Evolutionary conservation across 129 eudicot genomes (phyloP), one percentile per base, ranked within the genome.

Genomic region (Arctium minus): DNA sequence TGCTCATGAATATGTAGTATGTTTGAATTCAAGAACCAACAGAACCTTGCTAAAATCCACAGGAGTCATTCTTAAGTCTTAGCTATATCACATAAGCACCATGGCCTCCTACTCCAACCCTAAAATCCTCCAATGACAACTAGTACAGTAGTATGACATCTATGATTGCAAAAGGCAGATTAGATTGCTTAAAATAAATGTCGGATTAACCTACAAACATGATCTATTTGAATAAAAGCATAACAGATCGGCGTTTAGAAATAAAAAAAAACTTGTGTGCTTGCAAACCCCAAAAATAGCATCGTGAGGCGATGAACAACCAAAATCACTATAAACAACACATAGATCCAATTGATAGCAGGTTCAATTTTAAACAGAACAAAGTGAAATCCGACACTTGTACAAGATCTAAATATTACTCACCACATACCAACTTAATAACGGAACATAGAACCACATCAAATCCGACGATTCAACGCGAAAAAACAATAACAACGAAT

Each of bases 211-310:
- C 48, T 5, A 36, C 5, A 72, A 72, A 36, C 60, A 39, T 73
- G 36, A 15, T 73, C 8, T n/a, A 73, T 8, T 36, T 11, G 44
- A 71, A 42, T 71, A 80, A 80, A 56, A 18, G 53, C 38, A 71
- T n/a, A 70, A 71, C 70, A 79, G 83, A 79, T 79, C 75, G 33
- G 35, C 8, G 56, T 6, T 73, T n/a, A 72, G 75, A 30, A 72
- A 64, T 64, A 12, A 27, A 64, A 22, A 22, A 67, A 65, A 1
- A n/a, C 30, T n/a, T 62, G 5, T 62, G 31, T 7, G 8, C 27
- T 62, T 62, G 10, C 69, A 62, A 62, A 62, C 69, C 69, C 8
- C 30, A 18, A 62, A 62, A 62, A n/a, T 10, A n/a, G 22, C 2
- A 60, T 60, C 29, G 27, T 60, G 8, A 60, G 17, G 68, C 29